A percentile compares a stretch with the other conserved stretches of the same genome.
These are phyloP conservation scores for Cardamine occulta DNA, from an alignment of 345 rosid species.

Conservation along the genomic window DNA sequence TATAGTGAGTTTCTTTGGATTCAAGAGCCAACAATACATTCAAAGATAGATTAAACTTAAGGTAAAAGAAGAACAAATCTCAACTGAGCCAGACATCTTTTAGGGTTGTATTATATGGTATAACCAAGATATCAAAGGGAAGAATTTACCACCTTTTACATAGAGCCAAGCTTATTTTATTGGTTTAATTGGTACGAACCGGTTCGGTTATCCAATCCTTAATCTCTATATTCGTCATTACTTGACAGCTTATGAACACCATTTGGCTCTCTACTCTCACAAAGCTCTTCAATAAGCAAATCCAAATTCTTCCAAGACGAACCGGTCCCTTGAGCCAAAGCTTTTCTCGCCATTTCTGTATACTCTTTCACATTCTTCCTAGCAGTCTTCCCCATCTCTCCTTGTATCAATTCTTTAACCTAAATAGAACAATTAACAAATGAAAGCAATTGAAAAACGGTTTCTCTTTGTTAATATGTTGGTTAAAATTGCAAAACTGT, in stretches of 20 bases:
- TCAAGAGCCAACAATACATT: not conserved
- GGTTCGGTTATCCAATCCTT: not conserved
- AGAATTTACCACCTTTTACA: not conserved
- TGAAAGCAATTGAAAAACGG: not conserved
- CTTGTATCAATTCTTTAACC: slow-evolving; percentile 67
- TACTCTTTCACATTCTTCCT: slow-evolving; percentile 50
- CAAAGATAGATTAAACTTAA: not conserved
- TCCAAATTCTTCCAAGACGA: slow-evolving; percentile 62
- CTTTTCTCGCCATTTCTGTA: slow-evolving; percentile 50
- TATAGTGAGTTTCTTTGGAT: not conserved
- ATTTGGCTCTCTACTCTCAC: slow-evolving; percentile 4
- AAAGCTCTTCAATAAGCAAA: slow-evolving; percentile 44
- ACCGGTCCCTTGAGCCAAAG: slow-evolving; percentile 53
- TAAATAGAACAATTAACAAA: slow-evolving; percentile 4
- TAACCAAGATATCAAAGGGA: not conserved
- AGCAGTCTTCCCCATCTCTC: slow-evolving; percentile 50
- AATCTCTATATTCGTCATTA: not conserved
- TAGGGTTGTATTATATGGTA: not conserved
- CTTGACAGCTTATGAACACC: not conserved
- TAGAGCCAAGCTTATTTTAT: not conserved
- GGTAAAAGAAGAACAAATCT: not conserved
- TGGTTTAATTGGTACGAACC: not conserved
- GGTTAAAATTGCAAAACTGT: not conserved
- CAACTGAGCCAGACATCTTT: not conserved
- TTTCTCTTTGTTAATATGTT: not conserved